A percentile compares a stretch with the other conserved stretches of the same genome.
phyloP scores from a whole-genome alignment of 176 grass and related monocot species.

The Triticum monococcum region DNA sequence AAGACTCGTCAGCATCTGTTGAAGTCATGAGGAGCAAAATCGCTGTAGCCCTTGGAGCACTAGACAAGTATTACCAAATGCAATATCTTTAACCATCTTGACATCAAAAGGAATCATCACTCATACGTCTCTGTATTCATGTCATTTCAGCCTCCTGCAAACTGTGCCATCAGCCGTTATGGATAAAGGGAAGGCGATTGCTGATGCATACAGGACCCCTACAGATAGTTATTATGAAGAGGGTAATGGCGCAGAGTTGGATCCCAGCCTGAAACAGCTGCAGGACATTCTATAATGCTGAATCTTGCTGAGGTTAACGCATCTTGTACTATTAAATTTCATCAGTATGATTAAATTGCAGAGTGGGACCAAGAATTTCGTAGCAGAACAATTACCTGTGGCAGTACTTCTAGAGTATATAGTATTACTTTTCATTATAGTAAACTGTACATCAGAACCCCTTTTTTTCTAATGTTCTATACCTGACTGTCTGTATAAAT shows the following conservation, averaged over 20 bases:
- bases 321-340: not conserved
- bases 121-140: not conserved
- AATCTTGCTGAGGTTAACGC: not conserved
- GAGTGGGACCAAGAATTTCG: not conserved
- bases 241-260: conserved; percentile 27
- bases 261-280: conserved; percentile 61
- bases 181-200: conserved; percentile 95
- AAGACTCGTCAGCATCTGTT: conserved; percentile 64
- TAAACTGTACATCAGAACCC: not conserved
- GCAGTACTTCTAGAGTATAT: not conserved
- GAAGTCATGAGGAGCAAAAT: conserved; percentile 88
- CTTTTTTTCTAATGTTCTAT: not conserved
- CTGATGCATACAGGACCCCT: conserved; percentile 78
- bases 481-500: not conserved
- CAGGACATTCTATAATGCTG: conserved; percentile 65
- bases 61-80: conserved; percentile 65
- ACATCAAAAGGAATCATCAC: not conserved
- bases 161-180: conserved; percentile 68
- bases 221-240: conserved; percentile 40
- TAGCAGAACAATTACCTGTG: not conserved
- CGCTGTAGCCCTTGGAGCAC: conserved; percentile 57
- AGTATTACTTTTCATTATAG: not conserved
- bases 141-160: conserved; percentile 65
- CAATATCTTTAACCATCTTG: not conserved
- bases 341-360: not conserved